phyloP scores from a whole-genome alignment of 495 filamentous ascomycete species.

The Sordaria brevicollis region DNA sequence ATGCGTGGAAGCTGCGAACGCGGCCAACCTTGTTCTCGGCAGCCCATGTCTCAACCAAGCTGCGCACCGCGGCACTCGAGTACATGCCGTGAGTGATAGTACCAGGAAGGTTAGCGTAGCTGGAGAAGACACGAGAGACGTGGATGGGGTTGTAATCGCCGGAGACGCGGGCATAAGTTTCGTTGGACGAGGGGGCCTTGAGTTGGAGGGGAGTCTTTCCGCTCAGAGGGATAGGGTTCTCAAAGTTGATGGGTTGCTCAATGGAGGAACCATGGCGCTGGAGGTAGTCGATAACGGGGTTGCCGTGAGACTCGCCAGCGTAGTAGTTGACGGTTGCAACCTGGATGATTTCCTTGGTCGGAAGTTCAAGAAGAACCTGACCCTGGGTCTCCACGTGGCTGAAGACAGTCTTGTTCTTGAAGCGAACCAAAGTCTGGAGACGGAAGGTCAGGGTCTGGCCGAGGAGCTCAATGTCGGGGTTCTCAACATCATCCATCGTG shows the following conservation, averaged over 20 bases:
- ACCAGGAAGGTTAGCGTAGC: slow-evolving; percentile 86
- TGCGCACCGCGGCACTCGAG: slow-evolving; percentile 92
- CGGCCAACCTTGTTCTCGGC: slow-evolving; percentile 97
- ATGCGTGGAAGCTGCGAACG: slow-evolving; percentile 92
- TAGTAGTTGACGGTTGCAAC: slow-evolving; percentile 92
- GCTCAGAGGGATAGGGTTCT: slow-evolving; percentile 90
- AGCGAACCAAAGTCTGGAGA: slow-evolving; percentile 77
- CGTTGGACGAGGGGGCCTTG: slow-evolving; percentile 90
- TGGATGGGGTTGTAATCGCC: slow-evolving; percentile 99
- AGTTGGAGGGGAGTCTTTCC: slow-evolving; percentile 81
- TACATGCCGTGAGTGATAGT: slow-evolving; percentile 99
- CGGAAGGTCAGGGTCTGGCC: slow-evolving; percentile 95
- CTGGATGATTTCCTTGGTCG: slow-evolving; percentile 96
- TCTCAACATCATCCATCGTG: slow-evolving; percentile 48
- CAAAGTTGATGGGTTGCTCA: slow-evolving; percentile 94
- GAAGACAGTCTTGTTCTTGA: slow-evolving; percentile 91
- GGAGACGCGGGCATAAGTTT: slow-evolving; percentile 94
- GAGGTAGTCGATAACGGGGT: slow-evolving; percentile 94
- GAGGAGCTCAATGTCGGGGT: slow-evolving; percentile 74
- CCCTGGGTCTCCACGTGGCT: slow-evolving; percentile 87
- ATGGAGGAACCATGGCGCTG: slow-evolving; percentile 85
- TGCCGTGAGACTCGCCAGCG: slow-evolving; percentile 80
- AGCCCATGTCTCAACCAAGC: slow-evolving; percentile 97
- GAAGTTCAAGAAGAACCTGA: slow-evolving; percentile 85
- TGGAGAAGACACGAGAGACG: slow-evolving; percentile 90